Percentiles rank a stretch among this genome's conserved stretches.
These are phyloP conservation scores for Gardenia jasminoides DNA, from an alignment of 257 asterid species.

Conservation along the genomic window DNA sequence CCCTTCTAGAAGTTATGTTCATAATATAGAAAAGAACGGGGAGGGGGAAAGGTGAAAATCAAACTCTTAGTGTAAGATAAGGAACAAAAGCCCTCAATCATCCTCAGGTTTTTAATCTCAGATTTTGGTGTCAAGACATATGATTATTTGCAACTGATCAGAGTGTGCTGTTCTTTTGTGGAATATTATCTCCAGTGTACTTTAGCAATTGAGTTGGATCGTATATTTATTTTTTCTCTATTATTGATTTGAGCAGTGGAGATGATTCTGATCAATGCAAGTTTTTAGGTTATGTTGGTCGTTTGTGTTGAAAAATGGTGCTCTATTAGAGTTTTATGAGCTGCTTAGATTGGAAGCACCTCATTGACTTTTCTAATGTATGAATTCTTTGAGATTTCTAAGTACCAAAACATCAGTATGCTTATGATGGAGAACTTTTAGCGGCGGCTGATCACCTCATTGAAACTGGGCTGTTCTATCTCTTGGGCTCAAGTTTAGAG, in stretches of 20 bases:
- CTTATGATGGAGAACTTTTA: not conserved
- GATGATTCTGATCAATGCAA: not conserved
- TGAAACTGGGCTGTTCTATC: not conserved
- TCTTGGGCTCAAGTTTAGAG: not conserved
- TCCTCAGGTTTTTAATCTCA: not conserved
- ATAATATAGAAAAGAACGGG: no score
- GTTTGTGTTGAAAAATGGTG: not conserved
- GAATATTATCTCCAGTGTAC: no score
- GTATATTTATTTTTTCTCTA: not conserved
- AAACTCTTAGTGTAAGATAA: no score
- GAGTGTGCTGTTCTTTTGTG: not conserved
- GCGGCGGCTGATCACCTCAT: not conserved
- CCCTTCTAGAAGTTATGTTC: no score
- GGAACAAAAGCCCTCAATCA: not conserved
- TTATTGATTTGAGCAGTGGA: not conserved
- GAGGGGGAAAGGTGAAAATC: not conserved
- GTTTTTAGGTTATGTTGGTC: not conserved
- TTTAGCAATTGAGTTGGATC: not conserved
- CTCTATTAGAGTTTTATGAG: not conserved
- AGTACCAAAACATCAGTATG: not conserved
- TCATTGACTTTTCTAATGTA: not conserved
- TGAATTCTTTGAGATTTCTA: not conserved
- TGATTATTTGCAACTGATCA: no score
- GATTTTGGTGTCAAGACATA: not conserved
- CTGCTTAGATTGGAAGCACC: not conserved